Evolutionary conservation across 2,329 filamentous ascomycete genomes (phyloP), one percentile per base, ranked within the genome.

Genomic region (Calycina herbarum): DNA sequence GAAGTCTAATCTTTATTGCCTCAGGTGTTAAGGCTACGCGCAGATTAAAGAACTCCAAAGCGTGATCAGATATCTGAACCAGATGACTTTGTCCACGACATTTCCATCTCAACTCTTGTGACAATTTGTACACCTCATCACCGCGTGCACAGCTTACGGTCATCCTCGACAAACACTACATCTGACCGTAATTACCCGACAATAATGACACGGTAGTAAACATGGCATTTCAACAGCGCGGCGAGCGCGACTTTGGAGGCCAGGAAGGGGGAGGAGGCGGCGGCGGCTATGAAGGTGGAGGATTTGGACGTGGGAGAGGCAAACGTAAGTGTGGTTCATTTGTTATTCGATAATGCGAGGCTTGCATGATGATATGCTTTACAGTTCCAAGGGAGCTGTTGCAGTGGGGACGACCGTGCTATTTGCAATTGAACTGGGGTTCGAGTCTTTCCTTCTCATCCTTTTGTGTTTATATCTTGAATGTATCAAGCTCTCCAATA

Each of bases 141-240:
- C 11, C 48, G 33, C 15, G 48, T 27, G 17, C 31, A 15, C 10
- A 38, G n/a, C 29, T 11, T 42, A 62, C 11, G 35, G 60, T 62
- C 45, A 38, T 27, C 38, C 35, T 15, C 29, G 13, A 35, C n/a
- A 8, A 57, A 24, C 15, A 31, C 45, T 20, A 24, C 33, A 24
- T 62, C 31, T 62, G 48, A 62, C 38, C 11, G 11, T 17, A n/a
- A 31, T n/a, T 7, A 13, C 64, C 54, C 48, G 59, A 61, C 61
- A 59, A 72, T 64, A 64, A 72, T 72, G 71, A 70, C 64, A 65
- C 65, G 54, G 62, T 70, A 69, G 69, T 66, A 58, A 72, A 42
- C 59, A 76, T 76, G 75, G 71, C 74, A 61, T 73, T 74, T 66
- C 74, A 76, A 70, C 74, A 75, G 69, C 73, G 73, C 64, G 69